Percentiles rank a stretch among this genome's conserved stretches.
These are phyloP conservation scores for Aphanoascus verrucosus DNA, from an alignment of 2,329 filamentous ascomycete species.

Conservation along the genomic window DNA sequence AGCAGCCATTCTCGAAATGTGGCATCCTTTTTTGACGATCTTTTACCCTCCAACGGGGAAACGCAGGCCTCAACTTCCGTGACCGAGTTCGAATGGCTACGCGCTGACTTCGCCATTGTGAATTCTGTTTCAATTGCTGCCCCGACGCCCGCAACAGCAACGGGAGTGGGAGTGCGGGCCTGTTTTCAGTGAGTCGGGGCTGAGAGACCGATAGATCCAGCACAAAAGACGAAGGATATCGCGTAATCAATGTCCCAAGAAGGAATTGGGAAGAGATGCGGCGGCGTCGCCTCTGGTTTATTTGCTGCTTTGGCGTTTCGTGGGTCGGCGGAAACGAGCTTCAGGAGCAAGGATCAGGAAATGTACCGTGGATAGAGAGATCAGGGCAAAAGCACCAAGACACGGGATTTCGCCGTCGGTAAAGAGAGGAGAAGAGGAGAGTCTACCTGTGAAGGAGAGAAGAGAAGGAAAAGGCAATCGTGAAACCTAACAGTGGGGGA, in stretches of 20 bases:
- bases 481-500: neutral
- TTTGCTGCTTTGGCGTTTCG: neutral
- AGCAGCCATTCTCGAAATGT: constrained; percentile 53
- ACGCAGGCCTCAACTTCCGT: constrained; percentile 34
- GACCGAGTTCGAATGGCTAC: constrained; percentile 23
- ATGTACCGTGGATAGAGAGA: neutral
- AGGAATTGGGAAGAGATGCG: neutral
- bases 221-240: neutral
- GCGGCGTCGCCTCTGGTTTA: neutral
- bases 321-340: neutral
- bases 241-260: neutral
- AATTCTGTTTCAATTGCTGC: neutral
- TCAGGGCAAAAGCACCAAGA: constrained; percentile 3
- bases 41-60: constrained; percentile 23
- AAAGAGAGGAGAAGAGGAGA: neutral
- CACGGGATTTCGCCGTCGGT: neutral
- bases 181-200: neutral
- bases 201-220: neutral
- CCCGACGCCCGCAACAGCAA: constrained; percentile 11
- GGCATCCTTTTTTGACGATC: constrained; percentile 26
- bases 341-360: neutral
- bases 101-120: constrained; percentile 28
- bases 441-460: neutral
- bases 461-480: neutral
- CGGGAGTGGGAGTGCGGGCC: neutral